Percentiles rank a stretch among this genome's conserved stretches.
phyloP scores from a whole-genome alignment of 768 basidiomycete species.

The Termitomyces sp. region DNA sequence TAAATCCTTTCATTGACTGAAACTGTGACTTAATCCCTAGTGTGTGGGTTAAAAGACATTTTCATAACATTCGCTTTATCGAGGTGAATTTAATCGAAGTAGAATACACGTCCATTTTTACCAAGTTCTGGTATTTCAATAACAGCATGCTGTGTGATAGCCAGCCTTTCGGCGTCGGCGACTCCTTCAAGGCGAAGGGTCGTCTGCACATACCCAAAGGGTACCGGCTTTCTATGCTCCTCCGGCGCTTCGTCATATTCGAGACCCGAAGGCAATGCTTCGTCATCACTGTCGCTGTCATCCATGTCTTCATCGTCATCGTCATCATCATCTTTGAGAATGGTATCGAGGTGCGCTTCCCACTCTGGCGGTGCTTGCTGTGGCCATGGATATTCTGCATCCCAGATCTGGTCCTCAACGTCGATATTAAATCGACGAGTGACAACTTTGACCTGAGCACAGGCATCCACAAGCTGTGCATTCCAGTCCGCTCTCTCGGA shows the following conservation, averaged over 20 bases:
- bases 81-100: neutral
- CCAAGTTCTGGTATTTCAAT: neutral
- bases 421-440: too few species aligned
- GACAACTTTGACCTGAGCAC: neutral
- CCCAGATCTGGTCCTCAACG: neutral
- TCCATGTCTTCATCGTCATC: conserved; percentile 2
- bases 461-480: neutral
- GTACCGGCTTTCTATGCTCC: neutral
- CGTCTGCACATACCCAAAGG: neutral
- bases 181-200: neutral
- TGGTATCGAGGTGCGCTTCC: neutral
- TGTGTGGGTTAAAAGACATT: neutral
- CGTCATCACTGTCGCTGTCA: neutral
- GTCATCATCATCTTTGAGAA: neutral
- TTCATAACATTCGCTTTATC: neutral
- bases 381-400: conserved; percentile 6
- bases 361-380: neutral
- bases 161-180: neutral
- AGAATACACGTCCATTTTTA: too few species aligned
- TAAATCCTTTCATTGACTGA: conserved; percentile 2
- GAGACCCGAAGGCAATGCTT: neutral
- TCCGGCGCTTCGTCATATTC: conserved; percentile 8
- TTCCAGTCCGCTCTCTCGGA: conserved; percentile 2
- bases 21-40: neutral
- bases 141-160: conserved; percentile 3